phyloP scores from a whole-genome alignment of 139 green algal genomes.

The Ettlia oleoabundans region DNA sequence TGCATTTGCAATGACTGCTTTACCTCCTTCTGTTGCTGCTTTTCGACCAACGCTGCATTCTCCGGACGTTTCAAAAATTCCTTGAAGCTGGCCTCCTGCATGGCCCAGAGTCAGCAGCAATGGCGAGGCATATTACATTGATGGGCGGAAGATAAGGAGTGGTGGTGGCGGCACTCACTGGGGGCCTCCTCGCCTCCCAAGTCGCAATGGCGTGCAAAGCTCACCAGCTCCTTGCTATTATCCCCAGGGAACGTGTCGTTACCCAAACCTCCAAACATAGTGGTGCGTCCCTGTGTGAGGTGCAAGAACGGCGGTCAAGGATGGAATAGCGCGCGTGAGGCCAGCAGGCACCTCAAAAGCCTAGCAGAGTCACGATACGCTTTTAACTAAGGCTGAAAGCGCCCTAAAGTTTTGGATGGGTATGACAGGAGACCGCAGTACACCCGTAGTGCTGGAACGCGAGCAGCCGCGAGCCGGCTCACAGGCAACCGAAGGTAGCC shows the following conservation, averaged over 20 bases:
- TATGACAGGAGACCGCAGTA: too few relatives aligned
- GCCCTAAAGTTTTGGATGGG: too few relatives aligned
- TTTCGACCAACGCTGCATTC: slow-evolving; percentile 61
- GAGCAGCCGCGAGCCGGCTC: background rate
- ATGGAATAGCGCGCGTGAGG: too few relatives aligned
- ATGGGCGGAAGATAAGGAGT: too few relatives aligned
- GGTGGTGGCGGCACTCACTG: background rate
- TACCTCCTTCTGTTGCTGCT: slow-evolving; percentile 65
- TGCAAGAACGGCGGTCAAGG: too few relatives aligned
- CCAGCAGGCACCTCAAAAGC: too few relatives aligned
- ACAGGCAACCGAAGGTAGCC: background rate
- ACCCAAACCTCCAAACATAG: slow-evolving; percentile 30
- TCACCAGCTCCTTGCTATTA: slow-evolving; percentile 27
- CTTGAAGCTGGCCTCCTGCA: slow-evolving; percentile 67
- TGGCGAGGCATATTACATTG: background rate
- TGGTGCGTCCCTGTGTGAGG: too few relatives aligned
- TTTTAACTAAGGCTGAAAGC: too few relatives aligned
- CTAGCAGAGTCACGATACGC: too few relatives aligned
- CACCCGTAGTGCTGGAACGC: background rate
- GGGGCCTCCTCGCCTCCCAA: background rate
- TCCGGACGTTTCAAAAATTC: slow-evolving; percentile 66
- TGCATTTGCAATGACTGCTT: slow-evolving; percentile 50
- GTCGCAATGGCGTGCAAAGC: background rate
- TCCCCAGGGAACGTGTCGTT: background rate
- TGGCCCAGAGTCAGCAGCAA: background rate